A percentile compares a stretch with the other conserved stretches of the same genome.
phyloP scores from a whole-genome alignment of 345 rosid genomes.

The Populus deltoides region DNA sequence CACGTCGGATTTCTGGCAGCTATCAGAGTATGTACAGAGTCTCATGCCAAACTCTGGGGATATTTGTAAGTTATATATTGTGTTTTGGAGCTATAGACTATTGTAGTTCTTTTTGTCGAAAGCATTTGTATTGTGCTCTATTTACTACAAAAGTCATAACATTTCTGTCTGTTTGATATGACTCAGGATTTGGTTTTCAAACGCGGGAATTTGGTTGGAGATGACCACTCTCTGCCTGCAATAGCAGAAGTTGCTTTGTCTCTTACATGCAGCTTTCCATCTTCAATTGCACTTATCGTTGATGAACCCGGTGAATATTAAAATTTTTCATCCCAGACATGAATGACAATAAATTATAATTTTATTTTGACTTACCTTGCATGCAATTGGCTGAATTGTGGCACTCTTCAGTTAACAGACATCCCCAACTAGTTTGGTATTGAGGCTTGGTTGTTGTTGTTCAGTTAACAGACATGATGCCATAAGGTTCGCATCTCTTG shows the following conservation, averaged over 20 bases:
- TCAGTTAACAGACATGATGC: constrained; percentile 34
- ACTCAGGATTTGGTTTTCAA: constrained; percentile 62
- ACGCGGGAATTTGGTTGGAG: constrained; percentile 82
- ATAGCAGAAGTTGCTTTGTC: constrained; percentile 57
- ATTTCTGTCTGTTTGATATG: constrained; percentile 29
- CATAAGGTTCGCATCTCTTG: constrained; percentile 54
- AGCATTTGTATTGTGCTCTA: background rate
- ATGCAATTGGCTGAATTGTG: constrained; percentile 25
- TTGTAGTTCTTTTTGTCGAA: background rate
- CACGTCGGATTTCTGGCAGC: constrained; percentile 42
- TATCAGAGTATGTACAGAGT: constrained; percentile 50
- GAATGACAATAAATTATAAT: background rate
- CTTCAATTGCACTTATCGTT: constrained; percentile 64
- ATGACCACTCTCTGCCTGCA: constrained; percentile 73
- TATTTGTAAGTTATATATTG: constrained; percentile 52
- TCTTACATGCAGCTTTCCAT: constrained; percentile 67
- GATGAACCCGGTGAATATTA: constrained; percentile 76
- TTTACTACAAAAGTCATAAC: constrained; percentile 13
- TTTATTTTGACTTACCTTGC: constrained; percentile 4
- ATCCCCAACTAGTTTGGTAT: no score
- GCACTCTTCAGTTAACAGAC: constrained; percentile 53
- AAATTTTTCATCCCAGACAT: background rate
- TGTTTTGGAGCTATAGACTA: background rate
- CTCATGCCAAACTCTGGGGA: constrained; percentile 58
- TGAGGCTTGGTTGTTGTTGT: no score